Evolutionary conservation across 2,329 filamentous ascomycete genomes (phyloP).

Genomic region (Cylindrodendrum hubeiense): DNA sequence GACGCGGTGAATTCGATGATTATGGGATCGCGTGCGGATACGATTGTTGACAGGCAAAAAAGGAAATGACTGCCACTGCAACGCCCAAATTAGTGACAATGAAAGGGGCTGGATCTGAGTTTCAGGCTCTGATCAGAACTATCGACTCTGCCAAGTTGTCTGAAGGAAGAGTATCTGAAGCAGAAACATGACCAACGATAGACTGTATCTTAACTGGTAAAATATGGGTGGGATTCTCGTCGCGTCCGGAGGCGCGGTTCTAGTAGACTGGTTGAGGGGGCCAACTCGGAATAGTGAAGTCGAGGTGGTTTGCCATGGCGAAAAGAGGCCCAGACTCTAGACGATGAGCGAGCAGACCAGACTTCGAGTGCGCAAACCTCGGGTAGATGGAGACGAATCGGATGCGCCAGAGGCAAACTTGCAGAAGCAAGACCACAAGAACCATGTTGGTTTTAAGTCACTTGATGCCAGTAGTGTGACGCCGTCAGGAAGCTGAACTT

Average conservation of each 20-base stretch:
- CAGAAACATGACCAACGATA: neutral
- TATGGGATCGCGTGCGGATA: neutral
- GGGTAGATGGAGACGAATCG: neutral
- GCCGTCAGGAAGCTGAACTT: neutral
- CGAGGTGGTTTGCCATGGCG: neutral
- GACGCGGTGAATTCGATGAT: constrained; percentile 1
- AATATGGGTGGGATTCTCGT: neutral
- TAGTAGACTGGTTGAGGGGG: neutral
- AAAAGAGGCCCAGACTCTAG: neutral
- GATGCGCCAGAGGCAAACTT: neutral
- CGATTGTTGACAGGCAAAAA: neutral
- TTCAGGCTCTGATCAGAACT: neutral
- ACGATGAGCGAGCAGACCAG: neutral
- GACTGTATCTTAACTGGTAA: neutral
- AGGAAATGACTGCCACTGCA: neutral
- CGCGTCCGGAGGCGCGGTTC: neutral
- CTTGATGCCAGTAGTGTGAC: neutral
- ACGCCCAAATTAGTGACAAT: neutral
- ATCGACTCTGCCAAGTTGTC: neutral
- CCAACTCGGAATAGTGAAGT: neutral
- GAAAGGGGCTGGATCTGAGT: neutral
- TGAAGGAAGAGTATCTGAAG: neutral
- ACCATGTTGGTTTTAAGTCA: neutral
- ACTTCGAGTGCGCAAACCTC: too few species aligned
- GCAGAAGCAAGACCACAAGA: neutral